A percentile compares a stretch with the other conserved stretches of the same genome.
These are phyloP conservation scores for Plasmodium malariae DNA, from an alignment of 169 alveolate genomes.

Conservation along the genomic window DNA sequence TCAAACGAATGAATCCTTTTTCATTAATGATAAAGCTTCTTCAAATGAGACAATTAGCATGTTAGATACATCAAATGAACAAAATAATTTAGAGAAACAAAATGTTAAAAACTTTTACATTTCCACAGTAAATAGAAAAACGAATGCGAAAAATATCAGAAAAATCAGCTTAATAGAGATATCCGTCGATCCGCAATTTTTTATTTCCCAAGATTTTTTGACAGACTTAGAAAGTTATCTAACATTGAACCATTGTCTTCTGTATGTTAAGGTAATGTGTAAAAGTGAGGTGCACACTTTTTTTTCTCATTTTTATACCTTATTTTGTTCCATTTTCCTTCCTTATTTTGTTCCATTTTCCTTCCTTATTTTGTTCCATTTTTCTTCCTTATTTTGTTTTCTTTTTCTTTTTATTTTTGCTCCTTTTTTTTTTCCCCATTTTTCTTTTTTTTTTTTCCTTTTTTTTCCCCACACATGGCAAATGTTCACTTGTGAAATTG, in stretches of 20 bases:
- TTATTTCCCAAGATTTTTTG: conserved; percentile 42
- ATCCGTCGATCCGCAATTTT: conserved; percentile 21
- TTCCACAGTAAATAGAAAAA: conserved; percentile 44
- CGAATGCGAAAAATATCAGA: conserved; percentile 44
- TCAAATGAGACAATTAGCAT: neutral
- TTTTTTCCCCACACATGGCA: too few relatives aligned
- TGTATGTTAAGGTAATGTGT: conserved; percentile 48
- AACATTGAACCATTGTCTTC: conserved; percentile 60
- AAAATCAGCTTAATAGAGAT: conserved; percentile 58
- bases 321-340: too few relatives aligned
- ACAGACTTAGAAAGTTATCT: conserved; percentile 57
- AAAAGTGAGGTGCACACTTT: neutral
- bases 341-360: too few relatives aligned
- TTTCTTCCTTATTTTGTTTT: too few relatives aligned
- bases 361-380: too few relatives aligned
- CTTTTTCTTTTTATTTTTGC: too few relatives aligned
- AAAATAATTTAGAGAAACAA: neutral
- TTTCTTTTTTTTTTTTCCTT: too few relatives aligned
- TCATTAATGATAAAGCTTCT: neutral
- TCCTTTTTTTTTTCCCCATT: too few relatives aligned
- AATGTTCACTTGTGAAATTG: too few relatives aligned
- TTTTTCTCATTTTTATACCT: neutral
- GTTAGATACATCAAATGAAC: neutral
- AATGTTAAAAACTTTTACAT: conserved; percentile 37
- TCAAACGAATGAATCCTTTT: too few relatives aligned